Conservation (phyloP, 352 stramenopile species). For the Plasmopara halstedii region DNA sequence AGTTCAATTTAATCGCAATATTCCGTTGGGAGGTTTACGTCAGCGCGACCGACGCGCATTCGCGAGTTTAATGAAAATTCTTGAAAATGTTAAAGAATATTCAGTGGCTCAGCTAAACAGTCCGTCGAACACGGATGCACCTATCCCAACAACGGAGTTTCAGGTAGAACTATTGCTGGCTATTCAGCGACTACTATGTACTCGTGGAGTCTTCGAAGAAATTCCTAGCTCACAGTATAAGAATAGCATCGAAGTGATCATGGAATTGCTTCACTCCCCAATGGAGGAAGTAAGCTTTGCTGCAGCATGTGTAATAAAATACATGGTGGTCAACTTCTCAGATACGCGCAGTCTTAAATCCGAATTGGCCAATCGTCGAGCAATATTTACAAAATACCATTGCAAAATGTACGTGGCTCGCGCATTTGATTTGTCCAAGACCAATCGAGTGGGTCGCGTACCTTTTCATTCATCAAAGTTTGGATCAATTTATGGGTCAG, state of each 20-base stretch:
- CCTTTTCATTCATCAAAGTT: slow-evolving; percentile 25
- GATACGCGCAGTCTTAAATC: slow-evolving; percentile 80
- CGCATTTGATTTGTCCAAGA: slow-evolving; percentile 71
- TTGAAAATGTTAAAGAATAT: slow-evolving; percentile 83
- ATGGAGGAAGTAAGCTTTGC: slow-evolving; percentile 83
- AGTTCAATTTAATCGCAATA: slow-evolving; percentile 84
- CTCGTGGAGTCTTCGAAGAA: slow-evolving; percentile 78
- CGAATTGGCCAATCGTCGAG: slow-evolving; percentile 72
- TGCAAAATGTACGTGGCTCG: slow-evolving; percentile 74
- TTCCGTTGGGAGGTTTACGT: slow-evolving; percentile 59
- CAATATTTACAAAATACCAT: slow-evolving; percentile 82
- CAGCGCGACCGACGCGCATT: slow-evolving; percentile 73
- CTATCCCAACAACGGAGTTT: slow-evolving; percentile 73
- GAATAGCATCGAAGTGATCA: slow-evolving; percentile 77
- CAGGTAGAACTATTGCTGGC: slow-evolving; percentile 73
- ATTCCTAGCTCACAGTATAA: slow-evolving; percentile 83
- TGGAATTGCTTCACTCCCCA: slow-evolving; percentile 80
- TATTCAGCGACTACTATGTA: slow-evolving; percentile 77
- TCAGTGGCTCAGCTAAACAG: slow-evolving; percentile 74
- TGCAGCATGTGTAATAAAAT: slow-evolving; percentile 77
- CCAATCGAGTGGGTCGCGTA: slow-evolving; percentile 55
- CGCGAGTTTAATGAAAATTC: slow-evolving; percentile 71
- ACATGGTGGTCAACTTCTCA: slow-evolving; percentile 89
- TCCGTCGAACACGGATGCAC: slow-evolving; percentile 71
- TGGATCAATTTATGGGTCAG: slow-evolving; percentile 16